Evolutionary conservation across 1,284 basidiomycete species (phyloP).

Genomic region (Moesziomyces sp.): DNA sequence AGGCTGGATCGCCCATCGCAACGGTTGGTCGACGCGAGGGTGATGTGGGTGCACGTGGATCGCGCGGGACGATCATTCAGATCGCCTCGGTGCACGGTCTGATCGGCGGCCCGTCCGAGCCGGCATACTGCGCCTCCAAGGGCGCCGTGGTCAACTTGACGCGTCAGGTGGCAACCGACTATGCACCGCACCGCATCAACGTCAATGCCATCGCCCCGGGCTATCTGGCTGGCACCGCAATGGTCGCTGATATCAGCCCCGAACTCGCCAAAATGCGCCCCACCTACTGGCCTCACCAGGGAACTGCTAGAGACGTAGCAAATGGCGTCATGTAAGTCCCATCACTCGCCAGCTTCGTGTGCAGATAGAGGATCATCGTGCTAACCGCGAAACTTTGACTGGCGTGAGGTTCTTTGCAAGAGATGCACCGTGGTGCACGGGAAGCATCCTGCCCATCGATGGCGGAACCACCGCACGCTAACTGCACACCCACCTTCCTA

Average conservation of each 20-base stretch:
- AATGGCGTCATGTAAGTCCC: constrained; percentile 35
- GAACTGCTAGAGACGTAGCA: constrained; percentile 37
- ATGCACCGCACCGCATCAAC: constrained; percentile 45
- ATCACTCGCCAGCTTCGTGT: too few species aligned
- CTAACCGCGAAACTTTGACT: too few species aligned
- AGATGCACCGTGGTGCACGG: constrained; percentile 47
- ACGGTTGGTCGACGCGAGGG: constrained; percentile 26
- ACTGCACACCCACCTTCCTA: not conserved
- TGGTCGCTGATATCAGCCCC: constrained; percentile 36
- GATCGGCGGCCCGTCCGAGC: constrained; percentile 46
- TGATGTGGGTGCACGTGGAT: constrained; percentile 44
- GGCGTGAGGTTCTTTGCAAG: constrained; percentile 34
- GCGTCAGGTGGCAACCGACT: constrained; percentile 45
- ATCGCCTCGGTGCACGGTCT: constrained; percentile 48
- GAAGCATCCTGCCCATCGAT: constrained; percentile 47
- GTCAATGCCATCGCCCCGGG: constrained; percentile 49
- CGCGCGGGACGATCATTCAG: constrained; percentile 43
- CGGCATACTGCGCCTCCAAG: constrained; percentile 44
- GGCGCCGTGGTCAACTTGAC: constrained; percentile 47
- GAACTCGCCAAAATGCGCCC: constrained; percentile 20
- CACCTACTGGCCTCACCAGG: constrained; percentile 49
- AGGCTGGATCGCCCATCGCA: constrained; percentile 22
- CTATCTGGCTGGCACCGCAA: constrained; percentile 40
- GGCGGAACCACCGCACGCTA: constrained; percentile 50
- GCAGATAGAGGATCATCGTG: not conserved